A percentile compares a stretch with the other conserved stretches of the same genome.
phyloP scores from a whole-genome alignment of 805 yeast genomes.

The Sugiyamaella smithiae region DNA sequence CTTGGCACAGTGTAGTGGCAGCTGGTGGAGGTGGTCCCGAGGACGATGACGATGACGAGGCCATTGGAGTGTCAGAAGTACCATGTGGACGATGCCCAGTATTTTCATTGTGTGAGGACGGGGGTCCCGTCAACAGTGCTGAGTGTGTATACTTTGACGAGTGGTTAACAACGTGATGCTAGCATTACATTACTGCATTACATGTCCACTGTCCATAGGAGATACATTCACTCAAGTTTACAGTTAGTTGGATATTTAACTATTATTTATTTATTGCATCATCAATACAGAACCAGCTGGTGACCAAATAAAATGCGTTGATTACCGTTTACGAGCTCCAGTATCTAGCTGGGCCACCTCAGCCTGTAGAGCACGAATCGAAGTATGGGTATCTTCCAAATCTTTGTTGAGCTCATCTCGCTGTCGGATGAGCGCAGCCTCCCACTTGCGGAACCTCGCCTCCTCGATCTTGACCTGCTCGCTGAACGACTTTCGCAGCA shows the following conservation, averaged over 20 bases:
- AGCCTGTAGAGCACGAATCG: slow-evolving; percentile 37
- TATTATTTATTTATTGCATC: not conserved
- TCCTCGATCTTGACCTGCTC: slow-evolving; percentile 97
- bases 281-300: slow-evolving; percentile 8
- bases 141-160: slow-evolving; percentile 35
- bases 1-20: slow-evolving; percentile 77
- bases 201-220: too few species aligned
- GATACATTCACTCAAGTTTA: not conserved
- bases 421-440: slow-evolving; percentile 91
- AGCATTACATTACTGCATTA: too few species aligned
- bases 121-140: slow-evolving; percentile 33
- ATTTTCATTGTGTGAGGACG: slow-evolving; percentile 27
- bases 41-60: slow-evolving; percentile 15
- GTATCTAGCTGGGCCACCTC: slow-evolving; percentile 19
- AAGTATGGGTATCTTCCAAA: slow-evolving; percentile 75
- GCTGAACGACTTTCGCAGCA: slow-evolving; percentile 88
- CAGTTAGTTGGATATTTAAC: not conserved
- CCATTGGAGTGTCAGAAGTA: slow-evolving; percentile 31
- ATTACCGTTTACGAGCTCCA: not conserved
- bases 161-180: slow-evolving; percentile 26
- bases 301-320: not conserved
- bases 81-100: slow-evolving; percentile 36
- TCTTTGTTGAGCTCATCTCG: slow-evolving; percentile 92
- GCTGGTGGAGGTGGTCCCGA: slow-evolving; percentile 46
- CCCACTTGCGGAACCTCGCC: slow-evolving; percentile 98